phyloP scores from a whole-genome alignment of 768 basidiomycete species.

The Infundibulicybe gibba region DNA sequence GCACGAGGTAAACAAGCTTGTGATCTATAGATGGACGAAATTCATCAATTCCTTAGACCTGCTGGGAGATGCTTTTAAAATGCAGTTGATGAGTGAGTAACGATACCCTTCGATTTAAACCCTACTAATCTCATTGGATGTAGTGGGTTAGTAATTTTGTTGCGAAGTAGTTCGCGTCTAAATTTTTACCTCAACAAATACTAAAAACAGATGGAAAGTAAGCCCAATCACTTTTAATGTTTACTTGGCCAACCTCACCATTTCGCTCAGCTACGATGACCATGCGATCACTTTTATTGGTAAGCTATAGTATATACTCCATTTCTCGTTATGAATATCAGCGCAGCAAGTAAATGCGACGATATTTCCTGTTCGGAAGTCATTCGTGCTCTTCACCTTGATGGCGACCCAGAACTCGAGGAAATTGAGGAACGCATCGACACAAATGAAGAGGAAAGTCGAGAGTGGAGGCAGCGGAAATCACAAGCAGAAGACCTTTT shows the following conservation, averaged over 20 bases:
- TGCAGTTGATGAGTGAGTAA: conserved; percentile 59
- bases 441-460: conserved; percentile 25
- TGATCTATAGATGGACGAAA: not conserved
- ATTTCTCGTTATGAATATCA: not conserved
- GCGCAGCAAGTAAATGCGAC: conserved; percentile 56
- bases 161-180: not conserved
- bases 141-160: conserved; percentile 39
- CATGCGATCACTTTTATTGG: conserved; percentile 61
- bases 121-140: conserved; percentile 4
- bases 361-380: conserved; percentile 61
- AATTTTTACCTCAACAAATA: too few relatives aligned
- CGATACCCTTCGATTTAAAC: not conserved
- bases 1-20: conserved; percentile 41
- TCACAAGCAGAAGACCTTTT: conserved; percentile 27
- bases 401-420: conserved; percentile 50
- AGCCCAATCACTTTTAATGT: conserved; percentile 16
- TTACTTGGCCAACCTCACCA: not conserved
- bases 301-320: conserved; percentile 8
- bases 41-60: conserved; percentile 31
- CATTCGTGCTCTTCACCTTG: conserved; percentile 43
- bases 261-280: conserved; percentile 43
- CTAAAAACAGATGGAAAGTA: conserved; percentile 48
- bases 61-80: conserved; percentile 62
- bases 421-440: conserved; percentile 46
- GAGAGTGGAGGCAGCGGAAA: conserved; percentile 39